A percentile compares a stretch with the other conserved stretches of the same genome.
Conservation (phyloP, 805 yeast genomes). For the Candida gorgasii region DNA sequence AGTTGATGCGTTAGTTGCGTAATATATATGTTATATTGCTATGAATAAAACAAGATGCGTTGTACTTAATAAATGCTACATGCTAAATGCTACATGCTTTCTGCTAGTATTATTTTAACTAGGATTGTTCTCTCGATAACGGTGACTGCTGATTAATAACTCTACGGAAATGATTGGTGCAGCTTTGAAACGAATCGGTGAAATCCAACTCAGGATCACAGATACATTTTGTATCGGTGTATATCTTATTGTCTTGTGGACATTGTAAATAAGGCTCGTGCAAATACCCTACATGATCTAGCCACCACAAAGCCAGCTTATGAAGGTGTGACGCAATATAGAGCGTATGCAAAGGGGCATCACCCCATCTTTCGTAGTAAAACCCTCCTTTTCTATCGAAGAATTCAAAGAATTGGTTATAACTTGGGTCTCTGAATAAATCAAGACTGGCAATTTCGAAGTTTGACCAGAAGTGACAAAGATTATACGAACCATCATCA, state of each 20-base stretch:
- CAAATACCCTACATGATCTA: constrained; percentile 73
- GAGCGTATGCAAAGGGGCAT: constrained; percentile 86
- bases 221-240: constrained; percentile 29
- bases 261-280: constrained; percentile 70
- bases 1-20: constrained; percentile 40
- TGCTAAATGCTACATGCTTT: too few species aligned
- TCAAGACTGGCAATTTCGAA: constrained; percentile 75
- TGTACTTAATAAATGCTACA: too few species aligned
- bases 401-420: constrained; percentile 58
- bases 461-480: constrained; percentile 84
- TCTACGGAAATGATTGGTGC: constrained; percentile 20
- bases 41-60: too few species aligned
- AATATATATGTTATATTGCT: neutral
- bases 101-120: too few species aligned
- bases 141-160: neutral
- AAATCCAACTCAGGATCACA: constrained; percentile 44
- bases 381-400: constrained; percentile 75
- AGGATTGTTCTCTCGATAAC: too few species aligned
- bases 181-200: constrained; percentile 21
- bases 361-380: constrained; percentile 91
- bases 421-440: constrained; percentile 60
- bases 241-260: constrained; percentile 41
- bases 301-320: constrained; percentile 63
- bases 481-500: constrained; percentile 53
- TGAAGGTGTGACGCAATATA: constrained; percentile 65